These are phyloP conservation scores for Pseudogymnoascus sp. DNA, from an alignment of 2,329 filamentous ascomycete species.

Conservation along the genomic window DNA sequence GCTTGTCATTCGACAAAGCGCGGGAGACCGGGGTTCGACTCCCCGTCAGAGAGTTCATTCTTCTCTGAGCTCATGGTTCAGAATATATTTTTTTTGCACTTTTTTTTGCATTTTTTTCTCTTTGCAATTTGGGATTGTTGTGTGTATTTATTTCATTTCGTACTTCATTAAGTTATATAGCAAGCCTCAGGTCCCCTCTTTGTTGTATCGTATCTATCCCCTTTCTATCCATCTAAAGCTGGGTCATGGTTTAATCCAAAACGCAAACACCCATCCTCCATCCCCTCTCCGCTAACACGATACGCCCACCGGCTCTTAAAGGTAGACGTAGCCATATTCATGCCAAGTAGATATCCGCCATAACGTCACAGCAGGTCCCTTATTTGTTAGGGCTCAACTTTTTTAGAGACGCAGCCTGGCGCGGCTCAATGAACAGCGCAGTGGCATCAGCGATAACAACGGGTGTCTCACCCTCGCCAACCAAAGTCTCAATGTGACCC, in stretches of 20 bases:
- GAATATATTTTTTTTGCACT: not conserved
- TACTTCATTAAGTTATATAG: not conserved
- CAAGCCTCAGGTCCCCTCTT: too few relatives aligned
- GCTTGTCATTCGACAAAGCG: slow-evolving; percentile 20
- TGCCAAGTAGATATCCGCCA: not conserved
- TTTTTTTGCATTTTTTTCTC: not conserved
- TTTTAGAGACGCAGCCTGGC: slow-evolving; percentile 54
- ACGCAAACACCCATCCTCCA: not conserved
- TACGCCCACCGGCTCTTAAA: not conserved
- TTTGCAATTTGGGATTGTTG: not conserved
- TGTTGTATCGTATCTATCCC: not conserved
- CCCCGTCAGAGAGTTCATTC: slow-evolving; percentile 22
- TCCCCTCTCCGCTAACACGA: not conserved
- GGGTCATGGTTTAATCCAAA: not conserved
- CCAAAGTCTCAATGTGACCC: slow-evolving; percentile 75
- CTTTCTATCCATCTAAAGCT: not conserved
- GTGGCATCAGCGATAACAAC: slow-evolving; percentile 72
- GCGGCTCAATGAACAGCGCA: slow-evolving; percentile 83
- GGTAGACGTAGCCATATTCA: not conserved
- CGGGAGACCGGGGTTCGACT: slow-evolving; percentile 25
- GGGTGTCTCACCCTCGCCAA: slow-evolving; percentile 53
- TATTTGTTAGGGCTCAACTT: slow-evolving; percentile 37
- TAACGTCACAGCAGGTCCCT: not conserved
- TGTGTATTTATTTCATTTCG: not conserved
- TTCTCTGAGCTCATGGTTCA: slow-evolving; percentile 7